Evolutionary conservation across 2,329 filamentous ascomycete genomes (phyloP), one percentile per base, ranked within the genome.

Genomic region (Colletotrichum somersetense): DNA sequence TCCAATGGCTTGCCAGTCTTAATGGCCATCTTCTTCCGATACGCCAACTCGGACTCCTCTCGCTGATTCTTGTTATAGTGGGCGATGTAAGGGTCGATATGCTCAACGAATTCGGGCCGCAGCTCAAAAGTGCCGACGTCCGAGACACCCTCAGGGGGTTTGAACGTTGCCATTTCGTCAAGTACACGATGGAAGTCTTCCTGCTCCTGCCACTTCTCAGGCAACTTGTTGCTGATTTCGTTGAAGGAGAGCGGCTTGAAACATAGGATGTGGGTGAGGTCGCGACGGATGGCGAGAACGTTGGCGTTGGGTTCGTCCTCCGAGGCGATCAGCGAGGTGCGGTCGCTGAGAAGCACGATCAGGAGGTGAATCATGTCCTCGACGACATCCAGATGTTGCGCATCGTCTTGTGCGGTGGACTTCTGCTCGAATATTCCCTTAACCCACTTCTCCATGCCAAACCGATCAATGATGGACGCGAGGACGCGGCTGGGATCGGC

Each of bases 51-150:
- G 0, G 96, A 94, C 80, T 99, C 96, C 79, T 99, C 96, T 62
- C 96, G 90, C 80, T 98, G 96, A 77, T 99, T 99, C 79, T 97
- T 97, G 78, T 91, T 97, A 81, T 97, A 99, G 79, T 98, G 95
- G 8, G 95, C 93, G 78, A 95, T 96, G 80, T 98, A 99, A 0
- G 97, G 96, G 79, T 99, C 97, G 62, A 99, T 91, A 58, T 97
- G 89, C 76, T 96, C 93, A 50, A 98, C 88, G 77, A 92, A 96
- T 73, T 97, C 90, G 5, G 93, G 90, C 79, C 95, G 96, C 63
- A 99, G 85, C 80, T 98, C 95, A 77, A 99, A 99, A 0, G 94
- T 97, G 69, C 97, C 96, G 20, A 95, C 93, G 79, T 99, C 96
- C 5, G 93, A 94, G 42, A 98, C 83, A 6, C 96, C 96, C 81